phyloP scores from a whole-genome alignment of 192 early-diverging fungal genomes.

The Jimgerdemannia lactiflua region DNA sequence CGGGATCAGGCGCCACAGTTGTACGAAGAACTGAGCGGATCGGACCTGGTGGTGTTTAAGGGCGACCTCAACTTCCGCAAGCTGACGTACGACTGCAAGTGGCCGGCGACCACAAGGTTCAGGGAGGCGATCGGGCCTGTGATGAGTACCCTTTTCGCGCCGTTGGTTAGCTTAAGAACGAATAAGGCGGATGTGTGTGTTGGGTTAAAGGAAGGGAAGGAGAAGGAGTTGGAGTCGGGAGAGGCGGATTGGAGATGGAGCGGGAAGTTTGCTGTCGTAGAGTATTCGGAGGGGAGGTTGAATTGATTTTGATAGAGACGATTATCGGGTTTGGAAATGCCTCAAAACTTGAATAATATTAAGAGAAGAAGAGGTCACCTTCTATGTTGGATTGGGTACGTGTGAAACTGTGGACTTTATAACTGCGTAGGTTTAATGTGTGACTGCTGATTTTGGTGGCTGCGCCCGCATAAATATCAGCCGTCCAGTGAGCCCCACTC shows the following conservation, averaged over 20 bases:
- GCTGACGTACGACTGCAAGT: conserved; percentile 87
- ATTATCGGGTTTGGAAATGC: background rate
- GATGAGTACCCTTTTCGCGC: conserved; percentile 49
- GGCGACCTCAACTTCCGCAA: conserved; percentile 98
- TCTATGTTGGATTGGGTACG: too few relatives aligned
- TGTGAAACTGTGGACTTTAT: too few relatives aligned
- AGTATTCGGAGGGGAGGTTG: conserved; percentile 19
- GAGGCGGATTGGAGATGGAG: conserved; percentile 62
- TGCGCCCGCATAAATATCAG: too few relatives aligned
- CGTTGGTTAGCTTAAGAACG: conserved; percentile 78
- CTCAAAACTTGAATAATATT: too few relatives aligned
- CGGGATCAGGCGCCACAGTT: conserved; percentile 61
- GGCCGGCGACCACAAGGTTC: conserved; percentile 85
- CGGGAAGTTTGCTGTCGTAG: conserved; percentile 73
- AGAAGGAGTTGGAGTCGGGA: conserved; percentile 43
- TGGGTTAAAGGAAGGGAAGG: conserved; percentile 60
- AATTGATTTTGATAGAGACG: background rate
- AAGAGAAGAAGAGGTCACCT: too few relatives aligned
- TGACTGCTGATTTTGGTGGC: too few relatives aligned
- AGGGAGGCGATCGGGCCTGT: conserved; percentile 76
- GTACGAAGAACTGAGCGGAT: conserved; percentile 50
- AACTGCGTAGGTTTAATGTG: too few relatives aligned
- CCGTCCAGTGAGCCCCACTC: too few relatives aligned
- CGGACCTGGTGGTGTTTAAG: conserved; percentile 85
- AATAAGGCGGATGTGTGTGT: conserved; percentile 84